Conservation (phyloP, 2,329 filamentous ascomycete genomes). For the Paraconiothyrium brasiliense region DNA sequence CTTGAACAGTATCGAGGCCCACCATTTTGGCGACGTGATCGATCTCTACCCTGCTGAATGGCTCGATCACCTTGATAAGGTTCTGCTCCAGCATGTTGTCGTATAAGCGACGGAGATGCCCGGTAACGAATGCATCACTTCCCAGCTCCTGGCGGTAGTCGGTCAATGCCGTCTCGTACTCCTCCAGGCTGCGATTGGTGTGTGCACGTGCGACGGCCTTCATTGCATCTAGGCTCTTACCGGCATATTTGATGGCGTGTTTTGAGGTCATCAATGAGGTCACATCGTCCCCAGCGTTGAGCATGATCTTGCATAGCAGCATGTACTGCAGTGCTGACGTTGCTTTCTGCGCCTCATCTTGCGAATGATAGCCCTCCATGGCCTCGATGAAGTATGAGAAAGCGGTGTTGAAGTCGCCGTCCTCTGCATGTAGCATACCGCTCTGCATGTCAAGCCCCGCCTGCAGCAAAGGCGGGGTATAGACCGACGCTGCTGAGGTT, state of each 20-base stretch:
- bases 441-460: slow-evolving; percentile 99
- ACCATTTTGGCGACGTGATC: slow-evolving; percentile 98
- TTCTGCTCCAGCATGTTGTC: slow-evolving; percentile 99
- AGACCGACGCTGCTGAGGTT: slow-evolving; percentile 95
- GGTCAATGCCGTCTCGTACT: slow-evolving; percentile 93
- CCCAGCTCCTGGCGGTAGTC: slow-evolving; percentile 93
- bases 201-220: slow-evolving; percentile 97
- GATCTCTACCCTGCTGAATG: slow-evolving; percentile 96
- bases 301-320: slow-evolving; percentile 99
- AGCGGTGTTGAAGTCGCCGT: slow-evolving; percentile 98
- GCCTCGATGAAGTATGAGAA: slow-evolving; percentile 99
- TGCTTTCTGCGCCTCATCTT: slow-evolving; percentile 88
- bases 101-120: slow-evolving; percentile 93
- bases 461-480: slow-evolving; percentile 93
- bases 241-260: slow-evolving; percentile 95
- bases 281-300: slow-evolving; percentile 96
- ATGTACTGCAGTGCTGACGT: slow-evolving; percentile 99
- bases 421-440: slow-evolving; percentile 97
- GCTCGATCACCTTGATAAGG: slow-evolving; percentile 99
- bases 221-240: slow-evolving; percentile 97
- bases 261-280: slow-evolving; percentile 94
- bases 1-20: slow-evolving; percentile 92
- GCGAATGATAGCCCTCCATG: slow-evolving; percentile 92
- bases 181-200: slow-evolving; percentile 92
- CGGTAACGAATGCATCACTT: slow-evolving; percentile 94